Conservation (phyloP, 257 asterid species). For the Solanum sitiens region DNA sequence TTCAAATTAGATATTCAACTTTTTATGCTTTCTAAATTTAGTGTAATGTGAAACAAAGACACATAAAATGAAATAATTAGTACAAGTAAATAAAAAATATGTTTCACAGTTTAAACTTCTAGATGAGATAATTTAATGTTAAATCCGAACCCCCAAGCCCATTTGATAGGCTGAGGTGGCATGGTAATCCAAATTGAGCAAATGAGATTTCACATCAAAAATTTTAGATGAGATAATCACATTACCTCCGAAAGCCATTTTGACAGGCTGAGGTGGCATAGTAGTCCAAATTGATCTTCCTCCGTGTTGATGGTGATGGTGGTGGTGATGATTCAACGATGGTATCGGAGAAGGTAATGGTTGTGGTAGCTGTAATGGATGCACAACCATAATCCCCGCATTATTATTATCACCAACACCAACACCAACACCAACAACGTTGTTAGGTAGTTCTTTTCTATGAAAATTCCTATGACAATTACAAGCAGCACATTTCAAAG, state of each 20-base stretch:
- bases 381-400: conserved; percentile 22
- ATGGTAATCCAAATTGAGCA: conserved; percentile 2
- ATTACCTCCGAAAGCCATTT: conserved; percentile 36
- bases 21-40: not conserved
- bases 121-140: not conserved
- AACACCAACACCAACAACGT: not conserved
- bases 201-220: too few species aligned
- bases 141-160: conserved; percentile 15
- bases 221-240: not conserved
- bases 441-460: conserved; percentile 31
- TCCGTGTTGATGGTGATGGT: conserved; percentile 15
- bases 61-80: not conserved
- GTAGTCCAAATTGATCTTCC: conserved; percentile 13
- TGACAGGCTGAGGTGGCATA: conserved; percentile 50
- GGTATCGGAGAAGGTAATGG: conserved; percentile 38
- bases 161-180: conserved; percentile 52
- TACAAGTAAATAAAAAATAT: not conserved
- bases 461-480: conserved; percentile 83
- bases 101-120: not conserved
- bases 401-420: not conserved
- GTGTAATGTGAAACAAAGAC: not conserved
- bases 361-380: conserved; percentile 53
- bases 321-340: conserved; percentile 8
- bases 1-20: not conserved
- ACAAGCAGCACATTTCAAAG: conserved; percentile 92